A percentile compares a stretch with the other conserved stretches of the same genome.
Conservation (phyloP, 2,329 filamentous ascomycete species). For the Calonectria ilicicola region DNA sequence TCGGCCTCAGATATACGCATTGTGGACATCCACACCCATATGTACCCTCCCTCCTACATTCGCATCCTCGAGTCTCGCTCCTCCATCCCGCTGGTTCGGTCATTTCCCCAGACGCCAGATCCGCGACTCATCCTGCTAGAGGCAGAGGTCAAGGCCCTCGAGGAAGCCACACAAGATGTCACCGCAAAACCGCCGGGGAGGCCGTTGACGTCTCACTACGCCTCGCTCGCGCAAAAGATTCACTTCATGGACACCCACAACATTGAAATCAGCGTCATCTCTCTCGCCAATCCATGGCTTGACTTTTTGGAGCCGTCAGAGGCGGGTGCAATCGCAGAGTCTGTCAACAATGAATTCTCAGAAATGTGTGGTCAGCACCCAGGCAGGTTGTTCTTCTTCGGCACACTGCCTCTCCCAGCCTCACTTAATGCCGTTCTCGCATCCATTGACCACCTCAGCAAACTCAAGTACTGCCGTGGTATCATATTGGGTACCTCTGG, state of each 20-base stretch:
- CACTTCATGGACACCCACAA: slow-evolving; percentile 88
- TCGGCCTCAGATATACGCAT: slow-evolving; percentile 53
- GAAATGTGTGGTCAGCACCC: slow-evolving; percentile 74
- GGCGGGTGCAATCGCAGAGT: slow-evolving; percentile 71
- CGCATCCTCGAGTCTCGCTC: slow-evolving; percentile 68
- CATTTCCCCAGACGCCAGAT: slow-evolving; percentile 67
- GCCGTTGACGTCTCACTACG: slow-evolving; percentile 86
- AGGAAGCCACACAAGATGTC: slow-evolving; percentile 65
- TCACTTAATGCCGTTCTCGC: slow-evolving; percentile 69
- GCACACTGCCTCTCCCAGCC: slow-evolving; percentile 81
- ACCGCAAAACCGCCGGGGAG: slow-evolving; percentile 75
- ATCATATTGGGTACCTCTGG: slow-evolving; percentile 90
- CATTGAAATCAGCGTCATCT: slow-evolving; percentile 87
- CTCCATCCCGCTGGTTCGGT: slow-evolving; percentile 78
- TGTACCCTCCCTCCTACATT: slow-evolving; percentile 76
- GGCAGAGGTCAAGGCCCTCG: slow-evolving; percentile 58
- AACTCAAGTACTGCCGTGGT: slow-evolving; percentile 79
- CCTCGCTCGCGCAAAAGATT: slow-evolving; percentile 82
- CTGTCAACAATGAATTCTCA: slow-evolving; percentile 84
- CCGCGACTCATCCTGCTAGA: slow-evolving; percentile 76
- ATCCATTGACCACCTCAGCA: slow-evolving; percentile 73
- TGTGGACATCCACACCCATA: slow-evolving; percentile 77
- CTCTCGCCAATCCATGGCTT: slow-evolving; percentile 93
- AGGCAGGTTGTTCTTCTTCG: slow-evolving; percentile 85
- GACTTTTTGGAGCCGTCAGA: slow-evolving; percentile 78